Percentiles rank a stretch among this genome's conserved stretches.
Conservation (phyloP, 2,329 filamentous ascomycete species). For the Cryphonectria japonica region DNA sequence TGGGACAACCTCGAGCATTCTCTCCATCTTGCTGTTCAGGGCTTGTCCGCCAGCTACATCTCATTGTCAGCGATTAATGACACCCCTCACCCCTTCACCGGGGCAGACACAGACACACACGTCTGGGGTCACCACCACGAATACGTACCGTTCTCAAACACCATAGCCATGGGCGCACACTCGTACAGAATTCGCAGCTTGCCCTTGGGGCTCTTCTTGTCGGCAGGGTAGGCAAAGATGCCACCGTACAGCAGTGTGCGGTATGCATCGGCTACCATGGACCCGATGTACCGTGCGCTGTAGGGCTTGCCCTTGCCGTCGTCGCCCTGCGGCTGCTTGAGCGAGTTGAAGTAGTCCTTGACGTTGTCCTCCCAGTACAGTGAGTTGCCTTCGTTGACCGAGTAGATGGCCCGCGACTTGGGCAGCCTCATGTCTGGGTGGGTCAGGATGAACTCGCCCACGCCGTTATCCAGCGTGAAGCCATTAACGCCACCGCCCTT, state of each 20-base stretch:
- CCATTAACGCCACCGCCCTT: constrained; percentile 89
- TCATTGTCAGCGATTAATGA: constrained; percentile 5
- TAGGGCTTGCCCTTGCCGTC: constrained; percentile 90
- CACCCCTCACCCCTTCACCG: not conserved
- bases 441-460: constrained; percentile 98
- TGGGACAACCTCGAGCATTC: constrained; percentile 87
- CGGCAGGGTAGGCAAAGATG: constrained; percentile 95
- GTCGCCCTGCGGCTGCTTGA: constrained; percentile 74
- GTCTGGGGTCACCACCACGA: not conserved
- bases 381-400: constrained; percentile 97
- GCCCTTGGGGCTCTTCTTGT: constrained; percentile 98
- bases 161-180: constrained; percentile 97
- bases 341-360: constrained; percentile 83
- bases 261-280: constrained; percentile 98
- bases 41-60: constrained; percentile 83
- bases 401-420: constrained; percentile 83
- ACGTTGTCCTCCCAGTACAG: constrained; percentile 92
- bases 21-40: constrained; percentile 85
- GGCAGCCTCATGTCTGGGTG: constrained; percentile 94
- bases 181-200: constrained; percentile 98
- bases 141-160: constrained; percentile 91
- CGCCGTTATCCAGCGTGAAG: constrained; percentile 94
- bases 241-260: constrained; percentile 93
- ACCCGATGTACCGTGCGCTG: constrained; percentile 91
- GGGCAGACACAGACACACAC: not conserved